Base-by-base conservation (phyloP, 768 basidiomycete species). In the Boletus bicolor region DNA sequence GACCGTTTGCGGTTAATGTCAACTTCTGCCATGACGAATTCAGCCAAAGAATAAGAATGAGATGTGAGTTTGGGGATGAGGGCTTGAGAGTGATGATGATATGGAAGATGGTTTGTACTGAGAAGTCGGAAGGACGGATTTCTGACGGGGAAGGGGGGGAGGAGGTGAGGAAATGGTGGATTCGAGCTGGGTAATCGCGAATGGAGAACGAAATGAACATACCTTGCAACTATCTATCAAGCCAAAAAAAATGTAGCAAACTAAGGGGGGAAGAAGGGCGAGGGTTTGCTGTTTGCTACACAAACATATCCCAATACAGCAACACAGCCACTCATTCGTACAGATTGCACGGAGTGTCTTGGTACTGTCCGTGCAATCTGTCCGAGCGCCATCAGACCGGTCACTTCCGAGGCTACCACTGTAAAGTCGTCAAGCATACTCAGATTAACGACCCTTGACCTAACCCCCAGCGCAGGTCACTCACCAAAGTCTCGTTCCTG, bases 1-100 rank as follows among this genome's bases (percentile, higher is more conserved):
- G 90, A 92, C 68, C 90, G 82, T 75, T 92, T 92, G 76, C 89
- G 87, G 72, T 79, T 89, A 63, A 81, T 79, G 78, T 91, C 89
- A 79, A 83, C 81, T 80, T 90, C 89, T 89, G 86, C 85, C 88
- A 89, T 90, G 73, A 79, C 82, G 80, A 79, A 81, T 80, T 82
- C 69, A 84, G 79, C 60, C 58, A 72, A 75, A 70, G 65, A 72
- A 73, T 68, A 71, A 64, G 60, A 63, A 66, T 59, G 68, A 60
- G 53, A 63, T 69, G 77, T 65, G 71, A 66, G 68, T 68, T 72
- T 71, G 64, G 68, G 72, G 73, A 73, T 75, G 74, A 69, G 75
- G 73, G 70, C 72, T 74, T 75, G 75, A 75, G 71, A 72, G 75
- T 75, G 76, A 75, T 64, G 72, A 65, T 66, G 64, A 56, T 64